These are phyloP conservation scores for Nannochloris sp. DNA, from an alignment of 139 green algal genomes.

Conservation along the genomic window DNA sequence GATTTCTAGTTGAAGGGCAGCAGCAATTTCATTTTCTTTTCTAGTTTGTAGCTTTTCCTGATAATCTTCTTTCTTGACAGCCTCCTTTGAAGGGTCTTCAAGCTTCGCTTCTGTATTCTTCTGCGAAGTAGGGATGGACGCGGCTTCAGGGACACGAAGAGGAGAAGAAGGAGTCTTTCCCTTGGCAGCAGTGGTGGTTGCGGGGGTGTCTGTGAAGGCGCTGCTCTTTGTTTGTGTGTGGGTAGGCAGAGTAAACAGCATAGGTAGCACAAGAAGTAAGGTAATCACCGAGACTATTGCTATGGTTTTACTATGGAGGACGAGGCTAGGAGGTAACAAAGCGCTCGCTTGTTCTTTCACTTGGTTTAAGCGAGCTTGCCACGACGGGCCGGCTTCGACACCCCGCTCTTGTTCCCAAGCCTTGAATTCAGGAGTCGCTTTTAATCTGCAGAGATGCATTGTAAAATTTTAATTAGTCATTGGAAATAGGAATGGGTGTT, in stretches of 20 bases:
- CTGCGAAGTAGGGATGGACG: no score
- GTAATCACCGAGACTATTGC: neutral
- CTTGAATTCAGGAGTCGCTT: slow-evolving; percentile 10
- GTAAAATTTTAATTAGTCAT: no score
- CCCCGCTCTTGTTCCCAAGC: neutral
- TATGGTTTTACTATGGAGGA: neutral
- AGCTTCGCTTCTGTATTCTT: neutral
- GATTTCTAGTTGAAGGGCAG: neutral
- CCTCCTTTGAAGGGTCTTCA: neutral
- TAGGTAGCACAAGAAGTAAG: no score
- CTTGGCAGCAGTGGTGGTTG: neutral
- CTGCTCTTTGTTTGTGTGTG: neutral
- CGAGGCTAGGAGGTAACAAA: neutral
- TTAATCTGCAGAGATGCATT: neutral
- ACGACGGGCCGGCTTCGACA: neutral
- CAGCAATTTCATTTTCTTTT: neutral
- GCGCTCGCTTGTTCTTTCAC: no score
- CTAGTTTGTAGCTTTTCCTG: neutral
- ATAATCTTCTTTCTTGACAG: neutral
- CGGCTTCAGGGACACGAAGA: neutral
- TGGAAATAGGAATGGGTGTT: neutral
- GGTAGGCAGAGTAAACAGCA: no score
- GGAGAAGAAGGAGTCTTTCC: neutral
- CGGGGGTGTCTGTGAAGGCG: neutral
- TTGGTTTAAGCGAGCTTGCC: neutral